A percentile compares a stretch with the other conserved stretches of the same genome.
These are phyloP conservation scores for Pleurotus giganteus DNA, from an alignment of 768 basidiomycete species.

Conservation along the genomic window DNA sequence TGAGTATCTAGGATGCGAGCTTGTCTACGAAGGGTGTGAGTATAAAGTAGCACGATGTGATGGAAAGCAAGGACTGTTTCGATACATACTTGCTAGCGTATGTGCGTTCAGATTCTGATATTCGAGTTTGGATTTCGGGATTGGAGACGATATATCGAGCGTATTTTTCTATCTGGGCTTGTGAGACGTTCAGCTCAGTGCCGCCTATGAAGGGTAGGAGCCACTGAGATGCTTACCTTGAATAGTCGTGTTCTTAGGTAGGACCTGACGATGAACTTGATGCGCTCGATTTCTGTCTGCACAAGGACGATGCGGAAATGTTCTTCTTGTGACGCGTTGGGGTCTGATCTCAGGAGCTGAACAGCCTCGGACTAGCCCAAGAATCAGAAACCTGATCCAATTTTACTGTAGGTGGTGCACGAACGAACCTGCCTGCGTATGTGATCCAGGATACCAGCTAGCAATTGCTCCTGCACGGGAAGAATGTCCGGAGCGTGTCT, in stretches of 20 bases:
- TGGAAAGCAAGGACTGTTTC: neutral
- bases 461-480: constrained; percentile 66
- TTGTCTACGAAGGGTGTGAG: constrained; percentile 47
- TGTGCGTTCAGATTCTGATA: constrained; percentile 81
- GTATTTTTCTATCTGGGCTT: constrained; percentile 78
- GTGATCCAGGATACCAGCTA: constrained; percentile 69
- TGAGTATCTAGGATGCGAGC: constrained; percentile 76
- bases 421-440: constrained; percentile 75
- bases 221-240: constrained; percentile 53
- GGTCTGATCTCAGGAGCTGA: constrained; percentile 73
- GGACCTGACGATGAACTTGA: constrained; percentile 88
- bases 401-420: neutral
- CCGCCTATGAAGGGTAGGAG: neutral
- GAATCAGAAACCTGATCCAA: neutral
- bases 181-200: neutral
- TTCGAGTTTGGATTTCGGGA: constrained; percentile 67
- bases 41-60: neutral
- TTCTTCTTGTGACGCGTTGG: constrained; percentile 86
- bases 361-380: constrained; percentile 68
- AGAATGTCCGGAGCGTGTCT: constrained; percentile 79
- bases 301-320: constrained; percentile 92
- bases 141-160: constrained; percentile 75
- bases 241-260: constrained; percentile 83
- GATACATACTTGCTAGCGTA: constrained; percentile 67
- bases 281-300: constrained; percentile 91